Evolutionary conservation across 2,329 filamentous ascomycete genomes (phyloP), one percentile per base, ranked within the genome.

Genomic region (Ophiostoma ulmi): DNA sequence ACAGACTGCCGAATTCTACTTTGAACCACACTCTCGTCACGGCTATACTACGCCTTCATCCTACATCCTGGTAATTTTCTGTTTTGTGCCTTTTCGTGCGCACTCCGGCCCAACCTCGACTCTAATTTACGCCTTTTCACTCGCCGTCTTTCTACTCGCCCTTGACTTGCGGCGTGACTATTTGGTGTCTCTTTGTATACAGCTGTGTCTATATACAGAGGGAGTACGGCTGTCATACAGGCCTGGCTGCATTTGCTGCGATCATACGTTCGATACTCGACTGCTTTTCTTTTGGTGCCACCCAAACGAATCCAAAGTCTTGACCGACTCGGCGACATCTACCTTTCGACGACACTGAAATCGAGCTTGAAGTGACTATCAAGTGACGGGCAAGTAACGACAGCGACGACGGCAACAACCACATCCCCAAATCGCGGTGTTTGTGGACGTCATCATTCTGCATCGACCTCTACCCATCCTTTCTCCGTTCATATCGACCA

Each of bases 61-160:
- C 31, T 41, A 20, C 35, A 2, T 20, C 58, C 31, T 64, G 31
- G 3, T 36, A 13, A n/a, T 26, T 38, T 64, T 38, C 31, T 3
- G 31, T 31, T 31, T 3, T 39, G 58, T 31, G 22, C 14, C 26
- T 7, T 35, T 13, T n/a, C 31, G n/a, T 65, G 20, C 20, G 36
- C 35, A 22, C 20, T 22, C 63, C 41, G 35, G 36, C 36, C 63
- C 31, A 36, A 36, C 63, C 20, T 11, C n/a, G 20, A 13, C 63
- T 38, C 61, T 11, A 36, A 31, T 64, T 65, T 65, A 20, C 63
- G 63, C 63, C 63, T 65, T 65, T 65, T 65, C 35, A n/a, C 17
- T 39, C 35, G 14, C 63, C 63, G 35, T 22, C 63, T 39, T 65
- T 39, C 36, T 65, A 22, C 41, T 65, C 63, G 63, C 35, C 20